Evolutionary conservation across 352 stramenopile species (phyloP).

Genomic region (Globisporangium takayamanum): DNA sequence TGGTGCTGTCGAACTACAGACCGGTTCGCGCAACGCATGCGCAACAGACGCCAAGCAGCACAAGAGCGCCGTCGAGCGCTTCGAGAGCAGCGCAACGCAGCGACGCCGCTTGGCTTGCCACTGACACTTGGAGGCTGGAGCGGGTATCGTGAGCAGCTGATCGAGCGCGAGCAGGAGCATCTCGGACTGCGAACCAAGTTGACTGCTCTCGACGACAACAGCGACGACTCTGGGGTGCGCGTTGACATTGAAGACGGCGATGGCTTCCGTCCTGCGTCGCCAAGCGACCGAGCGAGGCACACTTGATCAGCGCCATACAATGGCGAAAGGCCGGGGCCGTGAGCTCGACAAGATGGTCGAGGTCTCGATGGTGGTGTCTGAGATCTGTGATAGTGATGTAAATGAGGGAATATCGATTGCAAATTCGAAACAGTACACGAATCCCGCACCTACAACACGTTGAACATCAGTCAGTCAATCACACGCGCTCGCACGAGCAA

Average conservation of each 20-base stretch:
- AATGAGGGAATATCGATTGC: no score
- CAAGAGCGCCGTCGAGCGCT: conserved; percentile 2
- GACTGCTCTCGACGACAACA: neutral
- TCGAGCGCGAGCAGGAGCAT: conserved; percentile 27
- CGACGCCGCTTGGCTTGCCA: conserved; percentile 13
- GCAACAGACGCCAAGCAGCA: neutral
- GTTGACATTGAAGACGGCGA: neutral
- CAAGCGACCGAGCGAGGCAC: neutral
- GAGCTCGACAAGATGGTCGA: no score
- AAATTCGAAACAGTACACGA: no score
- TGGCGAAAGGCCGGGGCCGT: no score
- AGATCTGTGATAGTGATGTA: no score
- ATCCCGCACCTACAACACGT: no score
- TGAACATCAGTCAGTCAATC: no score
- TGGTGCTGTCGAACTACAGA: neutral
- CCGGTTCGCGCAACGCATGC: neutral
- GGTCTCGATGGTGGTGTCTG: no score
- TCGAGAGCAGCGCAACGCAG: conserved; percentile 14
- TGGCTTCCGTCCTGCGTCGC: neutral
- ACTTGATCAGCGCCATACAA: no score
- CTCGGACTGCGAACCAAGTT: neutral
- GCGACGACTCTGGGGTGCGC: neutral
- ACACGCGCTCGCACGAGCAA: no score
- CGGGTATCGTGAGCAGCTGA: conserved; percentile 43
- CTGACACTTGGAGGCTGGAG: conserved; percentile 43